Base-by-base conservation (phyloP, 495 filamentous ascomycete species). In the Aspergillus campestris region DNA sequence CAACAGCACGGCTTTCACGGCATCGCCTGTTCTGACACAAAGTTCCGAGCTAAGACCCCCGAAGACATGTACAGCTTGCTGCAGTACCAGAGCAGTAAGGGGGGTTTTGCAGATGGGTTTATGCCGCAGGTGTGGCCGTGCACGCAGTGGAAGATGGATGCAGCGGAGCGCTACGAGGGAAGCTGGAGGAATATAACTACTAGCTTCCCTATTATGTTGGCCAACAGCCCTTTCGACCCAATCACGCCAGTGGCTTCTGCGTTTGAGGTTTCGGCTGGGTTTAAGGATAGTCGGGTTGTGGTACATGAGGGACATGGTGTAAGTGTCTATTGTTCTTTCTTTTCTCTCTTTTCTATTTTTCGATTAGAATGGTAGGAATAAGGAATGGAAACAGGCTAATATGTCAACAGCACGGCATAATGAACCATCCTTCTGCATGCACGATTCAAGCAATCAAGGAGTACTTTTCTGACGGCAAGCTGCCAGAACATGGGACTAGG, bases 301-400 rank as follows among this genome's bases (percentile, higher is more conserved):
- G 38, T 41, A 6, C 38, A 41, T 41, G 31, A 41, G 38, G 38
- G 38, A 7, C 38, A 41, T 31, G 38, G 38, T 12, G 38, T 41
- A 31, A 41, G 38, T 40, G 0, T 24, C 18, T 24, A 2, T 4
- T 24, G 18, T 1, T 40, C 38, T 24, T 40, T 36, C 34, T 36
- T 36, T 36, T 38, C 18, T 24, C 18, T 24, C 18, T 24, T 24
- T 24, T 24, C 4, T 24, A 2, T 24, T 24, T 24, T 24, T 24
- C 2, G 18, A 24, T 24, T 4, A 24, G 18, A 24, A 4, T 24
- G 18, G 18, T 4, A 24, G 18, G 18, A 24, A 24, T 24, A 4
- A n/a, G n/a, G n/a, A n/a, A 24, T 24, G 18, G 4, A 24, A 24
- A 2, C 18, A 2, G 4, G 18, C 18, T 24, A 24, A 24, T 4